Evolutionary conservation across 805 yeast genomes (phyloP).

Genomic region (Lipomyces spencermartinsiae): DNA sequence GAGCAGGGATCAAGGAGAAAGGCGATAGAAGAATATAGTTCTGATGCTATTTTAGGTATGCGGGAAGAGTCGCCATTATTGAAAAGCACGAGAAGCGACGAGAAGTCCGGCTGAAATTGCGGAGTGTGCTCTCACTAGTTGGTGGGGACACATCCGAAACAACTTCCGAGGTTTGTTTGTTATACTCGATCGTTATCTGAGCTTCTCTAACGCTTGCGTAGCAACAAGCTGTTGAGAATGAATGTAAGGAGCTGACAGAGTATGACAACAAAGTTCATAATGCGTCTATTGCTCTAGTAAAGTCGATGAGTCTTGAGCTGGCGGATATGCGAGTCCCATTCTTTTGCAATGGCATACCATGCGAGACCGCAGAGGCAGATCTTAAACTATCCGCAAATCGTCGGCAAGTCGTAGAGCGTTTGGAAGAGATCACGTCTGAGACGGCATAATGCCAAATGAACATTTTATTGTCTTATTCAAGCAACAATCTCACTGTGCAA

Average conservation of each 20-base stretch:
- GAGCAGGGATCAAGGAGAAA: not conserved
- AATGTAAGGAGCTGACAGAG: constrained; percentile 14
- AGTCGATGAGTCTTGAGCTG: constrained; percentile 28
- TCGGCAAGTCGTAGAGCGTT: constrained; percentile 16
- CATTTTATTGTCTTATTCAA: not conserved
- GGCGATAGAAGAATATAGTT: not conserved
- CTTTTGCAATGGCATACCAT: constrained; percentile 13
- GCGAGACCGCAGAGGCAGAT: not conserved
- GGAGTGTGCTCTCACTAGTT: constrained; percentile 17
- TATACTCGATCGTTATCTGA: no score
- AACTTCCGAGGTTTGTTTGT: constrained; percentile 17
- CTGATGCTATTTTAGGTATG: constrained; percentile 19
- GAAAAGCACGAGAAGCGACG: constrained; percentile 24
- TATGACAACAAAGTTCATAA: constrained; percentile 33
- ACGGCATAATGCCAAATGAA: not conserved
- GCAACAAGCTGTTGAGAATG: constrained; percentile 23
- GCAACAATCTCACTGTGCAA: not conserved
- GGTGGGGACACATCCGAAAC: constrained; percentile 28
- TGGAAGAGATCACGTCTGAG: constrained; percentile 15
- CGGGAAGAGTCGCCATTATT: constrained; percentile 21
- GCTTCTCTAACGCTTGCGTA: not conserved
- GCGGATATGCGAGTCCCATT: constrained; percentile 27
- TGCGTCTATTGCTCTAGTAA: constrained; percentile 25
- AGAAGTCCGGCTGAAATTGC: constrained; percentile 21
- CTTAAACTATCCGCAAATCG: constrained; percentile 3